Evolutionary conservation across 1,284 basidiomycete genomes (phyloP), one percentile per base, ranked within the genome.

Genomic region (Abortiporus biennis): DNA sequence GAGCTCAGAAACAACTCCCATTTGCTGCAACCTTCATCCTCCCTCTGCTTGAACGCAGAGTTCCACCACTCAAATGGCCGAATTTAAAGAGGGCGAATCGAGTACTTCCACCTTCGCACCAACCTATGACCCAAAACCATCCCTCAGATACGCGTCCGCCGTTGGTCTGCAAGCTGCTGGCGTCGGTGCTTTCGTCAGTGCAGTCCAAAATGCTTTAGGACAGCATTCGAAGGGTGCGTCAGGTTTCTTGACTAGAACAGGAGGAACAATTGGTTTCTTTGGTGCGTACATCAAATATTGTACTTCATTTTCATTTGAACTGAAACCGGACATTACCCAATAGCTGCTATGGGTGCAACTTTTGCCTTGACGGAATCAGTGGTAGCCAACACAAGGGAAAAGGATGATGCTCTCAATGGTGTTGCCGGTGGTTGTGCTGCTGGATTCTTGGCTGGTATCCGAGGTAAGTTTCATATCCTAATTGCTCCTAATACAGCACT

Each of bases 381-480:
- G 24, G 79, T 90, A 15, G 88, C 90, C 46, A 97, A 97, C 65
- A 66, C 80, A 48, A 78, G 93, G 43, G 73, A 83, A 65, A 86
- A 77, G 53, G 75, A 92, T 51, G 93, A 96, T 59, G 71, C 85
- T 25, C 59, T 90, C 54, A 97, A 94, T 59, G 85, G 87, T 43
- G 87, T 86, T 38, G 80, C 80, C 40, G 93, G 90, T 49, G 93
- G 88, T 44, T 96, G 93, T 65, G 93, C 92, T 38, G 92, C 92
- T 43, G 93, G 93, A 38, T 89, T 96, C 63, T 68, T 96, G 48
- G 88, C 89, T 33, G 93, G 93, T 47, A 70, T 93, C 47, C 75
- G 83, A 67, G 73, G 91, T 90, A 59, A 44, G 77, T 71, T 38
- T 27, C n/a, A 40, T 52, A 22, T 48, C 6, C 49, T 40, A 32